Evolutionary conservation across 257 asterid species (phyloP).

Genomic region (Jasminum sambac): DNA sequence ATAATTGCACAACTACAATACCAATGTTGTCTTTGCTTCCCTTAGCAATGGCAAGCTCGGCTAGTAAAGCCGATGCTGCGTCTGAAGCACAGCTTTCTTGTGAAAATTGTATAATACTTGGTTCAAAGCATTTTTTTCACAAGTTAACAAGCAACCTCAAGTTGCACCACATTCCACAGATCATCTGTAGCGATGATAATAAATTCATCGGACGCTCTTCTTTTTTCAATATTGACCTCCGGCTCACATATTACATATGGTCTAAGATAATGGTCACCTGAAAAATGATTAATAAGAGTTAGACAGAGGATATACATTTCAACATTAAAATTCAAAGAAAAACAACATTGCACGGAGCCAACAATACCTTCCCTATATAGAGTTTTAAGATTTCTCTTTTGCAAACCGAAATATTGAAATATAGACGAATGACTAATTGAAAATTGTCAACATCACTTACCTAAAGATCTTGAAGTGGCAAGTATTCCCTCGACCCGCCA

Average conservation of each 20-base stretch:
- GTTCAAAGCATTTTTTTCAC: constrained; percentile 22
- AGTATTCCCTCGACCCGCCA: constrained; percentile 58
- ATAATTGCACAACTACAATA: constrained; percentile 31
- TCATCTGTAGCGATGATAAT: constrained; percentile 56
- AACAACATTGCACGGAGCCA: neutral
- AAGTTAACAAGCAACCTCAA: constrained; percentile 25
- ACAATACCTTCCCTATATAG: neutral
- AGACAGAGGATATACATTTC: neutral
- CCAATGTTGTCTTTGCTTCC: constrained; percentile 39
- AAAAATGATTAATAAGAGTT: neutral
- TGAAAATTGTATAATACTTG: neutral
- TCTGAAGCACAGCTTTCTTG: neutral
- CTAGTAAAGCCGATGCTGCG: constrained; percentile 26
- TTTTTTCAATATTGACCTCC: constrained; percentile 40
- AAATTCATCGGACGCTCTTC: constrained; percentile 47
- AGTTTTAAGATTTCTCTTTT: too few relatives aligned
- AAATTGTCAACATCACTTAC: constrained; percentile 20
- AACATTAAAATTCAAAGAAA: neutral
- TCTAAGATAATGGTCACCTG: constrained; percentile 49
- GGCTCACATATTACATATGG: constrained; percentile 48
- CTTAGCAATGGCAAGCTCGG: constrained; percentile 36
- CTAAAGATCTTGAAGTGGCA: constrained; percentile 58
- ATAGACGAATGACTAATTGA: too few relatives aligned
- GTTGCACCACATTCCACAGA: constrained; percentile 40
- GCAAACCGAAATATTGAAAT: too few relatives aligned